A percentile compares a stretch with the other conserved stretches of the same genome.
These are phyloP conservation scores for Kingdonia uniflora DNA, from an alignment of 164 flowering plant species.

Conservation along the genomic window DNA sequence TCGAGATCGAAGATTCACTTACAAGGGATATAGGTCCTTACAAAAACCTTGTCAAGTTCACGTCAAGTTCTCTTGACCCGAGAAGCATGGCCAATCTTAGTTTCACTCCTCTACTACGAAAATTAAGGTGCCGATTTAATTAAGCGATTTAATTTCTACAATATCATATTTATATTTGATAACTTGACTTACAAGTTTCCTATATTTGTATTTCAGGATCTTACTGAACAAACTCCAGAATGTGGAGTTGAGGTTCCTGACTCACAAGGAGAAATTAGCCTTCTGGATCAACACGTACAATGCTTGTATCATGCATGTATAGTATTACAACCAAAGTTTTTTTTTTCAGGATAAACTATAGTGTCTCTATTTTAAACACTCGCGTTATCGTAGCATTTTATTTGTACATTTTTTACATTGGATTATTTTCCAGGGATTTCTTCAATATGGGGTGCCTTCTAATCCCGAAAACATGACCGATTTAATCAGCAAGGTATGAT, in stretches of 20 bases:
- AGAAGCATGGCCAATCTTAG: conserved; percentile 57
- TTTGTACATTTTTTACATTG: no score
- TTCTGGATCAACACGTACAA: conserved; percentile 99
- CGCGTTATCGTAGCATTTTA: background rate
- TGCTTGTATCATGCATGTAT: conserved; percentile 97
- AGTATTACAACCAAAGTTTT: conserved; percentile 9
- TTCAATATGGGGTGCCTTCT: conserved; percentile 73
- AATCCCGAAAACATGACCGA: conserved; percentile 41
- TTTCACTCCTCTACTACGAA: conserved; percentile 52
- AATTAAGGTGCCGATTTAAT: conserved; percentile 42
- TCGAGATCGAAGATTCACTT: conserved; percentile 59
- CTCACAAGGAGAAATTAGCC: conserved; percentile 69
- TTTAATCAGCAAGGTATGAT: conserved; percentile 65
- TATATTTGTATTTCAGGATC: conserved; percentile 26
- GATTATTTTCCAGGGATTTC: conserved; percentile 49
- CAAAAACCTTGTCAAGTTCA: conserved; percentile 73
- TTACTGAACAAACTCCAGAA: conserved; percentile 49
- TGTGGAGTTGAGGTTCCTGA: conserved; percentile 55
- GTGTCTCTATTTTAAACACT: background rate
- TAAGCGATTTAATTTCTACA: background rate
- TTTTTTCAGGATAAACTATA: background rate
- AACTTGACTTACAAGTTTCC: no score
- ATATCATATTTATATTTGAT: no score
- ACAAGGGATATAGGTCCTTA: conserved; percentile 95
- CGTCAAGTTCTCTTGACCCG: conserved; percentile 60